Conservation (phyloP, 2,329 filamentous ascomycete species). For the Rutstroemia sp. region DNA sequence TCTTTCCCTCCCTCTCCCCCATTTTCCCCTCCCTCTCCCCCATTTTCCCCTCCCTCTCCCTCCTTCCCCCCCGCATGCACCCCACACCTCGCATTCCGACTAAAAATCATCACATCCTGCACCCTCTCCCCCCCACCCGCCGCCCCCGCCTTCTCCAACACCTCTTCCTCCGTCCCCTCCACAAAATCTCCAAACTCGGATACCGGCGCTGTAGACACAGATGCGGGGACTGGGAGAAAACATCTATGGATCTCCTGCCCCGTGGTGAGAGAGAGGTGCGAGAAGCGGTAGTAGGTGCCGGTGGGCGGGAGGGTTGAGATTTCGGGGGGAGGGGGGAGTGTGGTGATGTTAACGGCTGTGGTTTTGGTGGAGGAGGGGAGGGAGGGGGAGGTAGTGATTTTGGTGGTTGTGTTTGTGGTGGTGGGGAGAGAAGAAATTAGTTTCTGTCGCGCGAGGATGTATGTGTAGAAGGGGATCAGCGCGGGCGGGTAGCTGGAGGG, state of each 20-base stretch:
- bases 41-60: no score
- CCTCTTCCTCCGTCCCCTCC: background rate
- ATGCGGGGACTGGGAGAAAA: background rate
- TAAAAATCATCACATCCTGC: slow-evolving; percentile 9
- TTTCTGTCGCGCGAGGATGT: background rate
- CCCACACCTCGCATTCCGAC: slow-evolving; percentile 4
- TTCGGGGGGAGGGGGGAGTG: background rate
- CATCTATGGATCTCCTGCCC: slow-evolving; percentile 1
- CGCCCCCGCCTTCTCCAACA: background rate
- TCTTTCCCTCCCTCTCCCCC: no score
- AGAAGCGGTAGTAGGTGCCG: background rate
- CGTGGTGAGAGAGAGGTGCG: background rate
- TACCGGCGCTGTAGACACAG: background rate
- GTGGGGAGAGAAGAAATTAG: background rate
- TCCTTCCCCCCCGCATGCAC: background rate
- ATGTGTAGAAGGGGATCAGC: background rate
- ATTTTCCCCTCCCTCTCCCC: no score
- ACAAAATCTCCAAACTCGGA: background rate
- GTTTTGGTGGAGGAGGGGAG: background rate
- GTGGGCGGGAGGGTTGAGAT: background rate
- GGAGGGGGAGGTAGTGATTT: no score
- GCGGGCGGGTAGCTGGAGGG: background rate
- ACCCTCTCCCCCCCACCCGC: background rate
- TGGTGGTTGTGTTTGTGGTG: background rate
- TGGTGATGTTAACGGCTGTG: background rate